Conservation (phyloP, 306 rosid species). For the Potentilla sterilis region DNA sequence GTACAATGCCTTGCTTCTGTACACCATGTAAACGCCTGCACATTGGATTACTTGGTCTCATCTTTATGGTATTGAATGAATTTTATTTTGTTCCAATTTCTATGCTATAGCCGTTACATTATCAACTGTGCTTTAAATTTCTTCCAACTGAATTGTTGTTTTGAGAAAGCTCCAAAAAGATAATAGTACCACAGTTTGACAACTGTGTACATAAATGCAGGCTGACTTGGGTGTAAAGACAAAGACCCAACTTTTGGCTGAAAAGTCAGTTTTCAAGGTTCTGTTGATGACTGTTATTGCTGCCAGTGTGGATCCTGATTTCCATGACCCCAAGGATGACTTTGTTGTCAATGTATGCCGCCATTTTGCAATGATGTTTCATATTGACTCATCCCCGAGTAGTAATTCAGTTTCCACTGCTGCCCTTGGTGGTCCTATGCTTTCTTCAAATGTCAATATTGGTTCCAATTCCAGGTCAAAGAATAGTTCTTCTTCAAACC, state of each 20-base stretch:
- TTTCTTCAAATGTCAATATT: constrained; percentile 51
- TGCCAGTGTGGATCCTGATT: constrained; percentile 82
- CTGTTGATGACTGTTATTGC: constrained; percentile 88
- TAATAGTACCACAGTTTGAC: constrained; percentile 26
- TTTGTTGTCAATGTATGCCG: constrained; percentile 85
- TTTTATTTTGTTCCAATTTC: neutral
- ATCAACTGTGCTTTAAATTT: neutral
- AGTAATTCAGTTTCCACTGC: constrained; percentile 42
- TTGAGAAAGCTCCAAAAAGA: neutral
- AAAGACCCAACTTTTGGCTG: constrained; percentile 97
- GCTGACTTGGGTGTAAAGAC: constrained; percentile 99
- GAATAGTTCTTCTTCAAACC: constrained; percentile 62
- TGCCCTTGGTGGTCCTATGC: constrained; percentile 57
- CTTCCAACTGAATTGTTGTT: neutral
- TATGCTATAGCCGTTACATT: neutral
- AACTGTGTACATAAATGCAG: constrained; percentile 43
- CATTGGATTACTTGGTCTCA: neutral
- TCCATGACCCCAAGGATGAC: constrained; percentile 77
- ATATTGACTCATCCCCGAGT: constrained; percentile 59
- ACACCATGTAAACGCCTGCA: neutral
- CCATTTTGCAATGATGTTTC: constrained; percentile 94
- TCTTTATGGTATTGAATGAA: neutral
- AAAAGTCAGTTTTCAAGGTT: constrained; percentile 93
- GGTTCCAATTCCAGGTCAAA: constrained; percentile 64
- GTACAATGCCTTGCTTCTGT: neutral